These are phyloP conservation scores for Diaporthe destruens DNA, from an alignment of 2,329 filamentous ascomycete species.

Conservation along the genomic window DNA sequence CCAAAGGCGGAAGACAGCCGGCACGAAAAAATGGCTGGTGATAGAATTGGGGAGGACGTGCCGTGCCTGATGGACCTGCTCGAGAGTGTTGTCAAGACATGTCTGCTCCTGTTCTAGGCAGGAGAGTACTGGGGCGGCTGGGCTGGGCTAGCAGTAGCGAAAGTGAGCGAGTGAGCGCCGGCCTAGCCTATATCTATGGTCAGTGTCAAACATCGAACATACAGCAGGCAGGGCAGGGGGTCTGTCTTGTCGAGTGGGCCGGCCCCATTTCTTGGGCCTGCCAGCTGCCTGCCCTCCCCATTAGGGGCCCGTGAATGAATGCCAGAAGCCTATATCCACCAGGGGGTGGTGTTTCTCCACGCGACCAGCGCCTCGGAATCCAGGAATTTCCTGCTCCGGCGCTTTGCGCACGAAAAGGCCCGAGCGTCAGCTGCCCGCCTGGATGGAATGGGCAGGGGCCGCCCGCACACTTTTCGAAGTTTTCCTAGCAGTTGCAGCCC, in stretches of 20 bases:
- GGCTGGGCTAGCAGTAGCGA: background rate
- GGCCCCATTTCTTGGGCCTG: background rate
- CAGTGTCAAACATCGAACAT: too few relatives aligned
- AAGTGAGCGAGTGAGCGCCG: background rate
- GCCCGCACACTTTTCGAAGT: constrained; percentile 37
- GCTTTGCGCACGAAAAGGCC: background rate
- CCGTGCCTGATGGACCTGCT: too few relatives aligned
- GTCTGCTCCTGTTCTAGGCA: constrained; percentile 4
- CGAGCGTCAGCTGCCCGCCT: constrained; percentile 23
- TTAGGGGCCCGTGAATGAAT: background rate
- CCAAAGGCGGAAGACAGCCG: constrained; percentile 36
- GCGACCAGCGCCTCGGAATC: background rate
- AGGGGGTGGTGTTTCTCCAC: background rate
- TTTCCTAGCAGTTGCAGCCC: constrained; percentile 35
- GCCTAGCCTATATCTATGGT: too few relatives aligned
- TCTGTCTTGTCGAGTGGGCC: background rate
- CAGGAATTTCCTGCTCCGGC: constrained; percentile 35
- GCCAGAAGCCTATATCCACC: background rate
- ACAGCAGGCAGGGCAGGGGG: background rate
- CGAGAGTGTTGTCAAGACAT: constrained; percentile 2
- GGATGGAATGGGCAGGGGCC: constrained; percentile 14
- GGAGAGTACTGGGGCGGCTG: background rate
- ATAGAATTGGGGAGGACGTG: too few relatives aligned
- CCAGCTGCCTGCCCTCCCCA: too few relatives aligned
- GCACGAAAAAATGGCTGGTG: background rate